Evolutionary conservation across 2,329 filamentous ascomycete species (phyloP).

Genomic region (Aspergillus clavatus): DNA sequence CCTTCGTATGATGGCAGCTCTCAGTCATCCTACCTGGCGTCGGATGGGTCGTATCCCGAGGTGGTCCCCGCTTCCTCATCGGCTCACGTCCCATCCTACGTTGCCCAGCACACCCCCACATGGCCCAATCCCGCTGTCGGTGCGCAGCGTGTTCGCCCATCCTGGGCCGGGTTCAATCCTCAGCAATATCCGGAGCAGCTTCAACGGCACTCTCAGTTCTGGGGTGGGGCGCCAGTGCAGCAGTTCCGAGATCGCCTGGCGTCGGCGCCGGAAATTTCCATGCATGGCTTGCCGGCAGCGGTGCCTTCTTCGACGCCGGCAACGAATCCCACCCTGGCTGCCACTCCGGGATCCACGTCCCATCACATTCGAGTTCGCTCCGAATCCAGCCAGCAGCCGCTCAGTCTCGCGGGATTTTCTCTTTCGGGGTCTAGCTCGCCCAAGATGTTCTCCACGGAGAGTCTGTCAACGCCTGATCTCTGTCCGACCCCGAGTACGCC

Average conservation of each 20-base stretch:
- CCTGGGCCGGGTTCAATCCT: constrained; percentile 24
- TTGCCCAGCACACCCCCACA: constrained; percentile 16
- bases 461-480: constrained; percentile 30
- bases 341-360: constrained; percentile 18
- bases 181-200: constrained; percentile 6
- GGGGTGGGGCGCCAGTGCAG: constrained; percentile 16
- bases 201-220: constrained; percentile 15
- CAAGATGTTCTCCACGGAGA: constrained; percentile 21
- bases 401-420: neutral
- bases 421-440: constrained; percentile 17
- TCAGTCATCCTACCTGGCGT: constrained; percentile 20
- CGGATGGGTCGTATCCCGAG: constrained; percentile 21
- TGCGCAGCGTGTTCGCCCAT: constrained; percentile 14
- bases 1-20: constrained; percentile 21
- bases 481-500: constrained; percentile 30
- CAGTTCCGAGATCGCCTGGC: constrained; percentile 32
- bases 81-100: constrained; percentile 26
- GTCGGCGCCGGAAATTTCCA: constrained; percentile 30
- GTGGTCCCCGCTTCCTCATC: constrained; percentile 13
- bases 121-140: constrained; percentile 8
- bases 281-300: constrained; percentile 17
- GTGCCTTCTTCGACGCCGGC: constrained; percentile 10
- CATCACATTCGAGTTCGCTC: constrained; percentile 20
- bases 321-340: constrained; percentile 12
- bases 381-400: constrained; percentile 16